Conservation (phyloP, 129 eudicot species). For the Flaveria sonorensis region DNA sequence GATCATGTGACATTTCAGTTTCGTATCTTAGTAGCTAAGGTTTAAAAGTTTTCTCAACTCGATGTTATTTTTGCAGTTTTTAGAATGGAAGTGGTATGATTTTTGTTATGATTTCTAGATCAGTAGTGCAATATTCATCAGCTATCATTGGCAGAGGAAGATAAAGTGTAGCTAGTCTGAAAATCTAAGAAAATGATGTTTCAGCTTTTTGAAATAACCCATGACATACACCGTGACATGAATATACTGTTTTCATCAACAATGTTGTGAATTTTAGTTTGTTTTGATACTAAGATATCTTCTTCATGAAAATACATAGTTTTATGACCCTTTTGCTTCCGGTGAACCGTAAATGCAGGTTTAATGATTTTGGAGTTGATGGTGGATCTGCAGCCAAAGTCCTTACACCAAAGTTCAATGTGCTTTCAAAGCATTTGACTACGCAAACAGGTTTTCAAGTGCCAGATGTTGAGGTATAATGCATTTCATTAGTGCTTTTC, state of each 20-base stretch:
- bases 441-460: slow-evolving; percentile 68
- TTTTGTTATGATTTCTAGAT: slow-evolving; percentile 20
- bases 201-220: slow-evolving; percentile 8
- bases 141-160: neutral
- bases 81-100: neutral
- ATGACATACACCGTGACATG: neutral
- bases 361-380: slow-evolving; percentile 72
- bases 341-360: slow-evolving; percentile 47
- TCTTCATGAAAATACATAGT: neutral
- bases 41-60: neutral
- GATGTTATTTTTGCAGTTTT: neutral
- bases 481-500: neutral
- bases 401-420: slow-evolving; percentile 57
- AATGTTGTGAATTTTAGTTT: neutral
- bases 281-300: neutral
- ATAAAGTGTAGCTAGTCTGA: neutral
- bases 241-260: neutral
- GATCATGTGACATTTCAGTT: neutral
- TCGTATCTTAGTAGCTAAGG: neutral
- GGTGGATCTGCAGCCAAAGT: slow-evolving; percentile 82
- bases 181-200: neutral
- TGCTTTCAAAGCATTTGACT: slow-evolving; percentile 61
- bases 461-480: slow-evolving; percentile 65
- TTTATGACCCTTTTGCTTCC: neutral
- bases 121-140: neutral